Percentiles rank a stretch among this genome's conserved stretches.
These are phyloP conservation scores for Fusarium sp. DNA, from an alignment of 2,329 filamentous ascomycete species.

Conservation along the genomic window DNA sequence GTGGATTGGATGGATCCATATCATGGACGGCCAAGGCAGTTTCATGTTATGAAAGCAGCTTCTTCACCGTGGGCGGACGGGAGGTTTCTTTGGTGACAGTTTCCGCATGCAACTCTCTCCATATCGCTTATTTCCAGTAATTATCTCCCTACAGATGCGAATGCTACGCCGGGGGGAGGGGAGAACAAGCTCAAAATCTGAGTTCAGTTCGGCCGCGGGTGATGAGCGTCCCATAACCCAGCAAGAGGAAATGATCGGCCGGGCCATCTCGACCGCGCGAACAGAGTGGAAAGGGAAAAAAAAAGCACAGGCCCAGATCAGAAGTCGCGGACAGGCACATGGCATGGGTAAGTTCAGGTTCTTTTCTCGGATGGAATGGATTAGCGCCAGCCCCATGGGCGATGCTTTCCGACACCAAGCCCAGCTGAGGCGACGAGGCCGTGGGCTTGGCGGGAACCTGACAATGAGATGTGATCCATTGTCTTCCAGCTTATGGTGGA, in stretches of 20 bases:
- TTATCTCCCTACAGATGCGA: neutral
- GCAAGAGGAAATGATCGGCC: constrained; percentile 28
- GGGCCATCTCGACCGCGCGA: constrained; percentile 19
- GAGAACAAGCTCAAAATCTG: constrained; percentile 14
- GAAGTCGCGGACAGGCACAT: constrained; percentile 7
- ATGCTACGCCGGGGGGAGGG: neutral
- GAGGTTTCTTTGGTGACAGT: neutral
- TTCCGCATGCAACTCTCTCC: neutral
- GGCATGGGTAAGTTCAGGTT: neutral
- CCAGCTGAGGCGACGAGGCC: constrained; percentile 11
- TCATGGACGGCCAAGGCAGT: neutral
- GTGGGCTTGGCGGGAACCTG: neutral
- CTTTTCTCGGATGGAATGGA: neutral
- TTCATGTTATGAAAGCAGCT: constrained; percentile 6
- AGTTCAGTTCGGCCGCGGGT: constrained; percentile 28
- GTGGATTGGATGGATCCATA: neutral
- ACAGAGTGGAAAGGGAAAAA: neutral
- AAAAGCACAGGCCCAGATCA: constrained; percentile 14
- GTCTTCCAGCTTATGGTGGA: neutral
- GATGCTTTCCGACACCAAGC: constrained; percentile 9
- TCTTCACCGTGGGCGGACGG: neutral
- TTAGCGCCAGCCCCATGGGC: neutral
- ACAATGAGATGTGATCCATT: neutral
- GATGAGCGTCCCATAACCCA: constrained; percentile 14
- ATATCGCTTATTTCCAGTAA: neutral